Percentiles rank a stretch among this genome's conserved stretches.
Evolutionary conservation across 2,329 filamentous ascomycete genomes (phyloP).

Genomic region (Ambrosiella cleistominuta): DNA sequence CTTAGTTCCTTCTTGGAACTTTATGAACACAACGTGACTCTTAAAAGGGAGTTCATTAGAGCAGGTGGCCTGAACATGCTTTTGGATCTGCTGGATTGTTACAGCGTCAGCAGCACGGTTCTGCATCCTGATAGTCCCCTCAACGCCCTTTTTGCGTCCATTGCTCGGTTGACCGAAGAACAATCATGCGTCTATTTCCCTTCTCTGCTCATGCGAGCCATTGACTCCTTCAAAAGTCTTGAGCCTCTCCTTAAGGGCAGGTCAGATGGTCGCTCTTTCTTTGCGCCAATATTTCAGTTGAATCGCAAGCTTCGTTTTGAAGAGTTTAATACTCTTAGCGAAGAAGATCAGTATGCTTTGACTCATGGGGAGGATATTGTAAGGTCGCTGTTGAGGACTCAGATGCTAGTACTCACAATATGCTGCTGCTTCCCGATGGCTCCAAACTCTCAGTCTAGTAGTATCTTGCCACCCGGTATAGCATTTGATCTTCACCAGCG

Average conservation of each 20-base stretch:
- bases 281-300: conserved; percentile 45
- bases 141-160: conserved; percentile 8
- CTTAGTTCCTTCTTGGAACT: conserved; percentile 56
- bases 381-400: conserved; percentile 60
- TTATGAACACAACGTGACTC: conserved; percentile 56
- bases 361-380: conserved; percentile 55
- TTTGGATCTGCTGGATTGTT: conserved; percentile 66
- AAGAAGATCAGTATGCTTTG: conserved; percentile 26
- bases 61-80: conserved; percentile 67
- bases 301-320: conserved; percentile 19
- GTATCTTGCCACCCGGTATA: conserved; percentile 52
- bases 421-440: conserved; percentile 10
- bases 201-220: conserved; percentile 57
- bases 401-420: conserved; percentile 41
- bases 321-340: conserved; percentile 21
- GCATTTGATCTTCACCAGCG: conserved; percentile 65
- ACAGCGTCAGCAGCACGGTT: conserved; percentile 57
- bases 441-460: not conserved
- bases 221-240: conserved; percentile 50
- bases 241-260: conserved; percentile 40
- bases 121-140: conserved; percentile 21
- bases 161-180: conserved; percentile 46
- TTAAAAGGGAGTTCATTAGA: conserved; percentile 59
- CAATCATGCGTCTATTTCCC: conserved; percentile 69
- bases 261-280: conserved; percentile 45